Conservation (phyloP, 2,329 filamentous ascomycete species). For the Rasamsonia emersonii region DNA sequence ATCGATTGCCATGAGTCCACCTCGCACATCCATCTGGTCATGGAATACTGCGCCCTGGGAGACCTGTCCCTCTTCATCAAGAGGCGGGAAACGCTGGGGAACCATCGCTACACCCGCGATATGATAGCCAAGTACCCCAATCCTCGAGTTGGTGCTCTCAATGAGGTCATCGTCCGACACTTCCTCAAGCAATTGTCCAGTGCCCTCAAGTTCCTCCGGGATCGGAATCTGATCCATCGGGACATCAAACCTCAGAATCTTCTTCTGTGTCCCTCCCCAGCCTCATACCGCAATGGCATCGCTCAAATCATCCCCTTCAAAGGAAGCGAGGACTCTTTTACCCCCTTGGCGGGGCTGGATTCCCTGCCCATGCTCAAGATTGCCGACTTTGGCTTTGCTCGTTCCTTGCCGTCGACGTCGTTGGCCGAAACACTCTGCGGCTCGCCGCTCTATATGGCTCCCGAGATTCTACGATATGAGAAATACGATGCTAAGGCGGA, state of each 20-base stretch:
- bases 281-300: conserved; percentile 56
- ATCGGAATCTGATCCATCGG: conserved; percentile 82
- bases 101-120: conserved; percentile 73
- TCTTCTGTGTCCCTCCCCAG: conserved; percentile 71
- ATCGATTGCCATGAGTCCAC: conserved; percentile 86
- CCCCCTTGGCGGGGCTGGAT: conserved; percentile 68
- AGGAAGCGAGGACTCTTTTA: conserved; percentile 70
- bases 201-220: conserved; percentile 78
- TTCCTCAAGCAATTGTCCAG: conserved; percentile 93
- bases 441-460: conserved; percentile 96
- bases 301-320: conserved; percentile 62
- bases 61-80: conserved; percentile 95
- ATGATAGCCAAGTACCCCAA: conserved; percentile 93
- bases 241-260: conserved; percentile 98
- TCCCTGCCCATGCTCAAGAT: conserved; percentile 95
- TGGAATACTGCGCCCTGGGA: conserved; percentile 96
- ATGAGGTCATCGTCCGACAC: conserved; percentile 93
- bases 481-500: conserved; percentile 96
- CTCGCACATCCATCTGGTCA: conserved; percentile 88
- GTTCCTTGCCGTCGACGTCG: conserved; percentile 80
- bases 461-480: conserved; percentile 93
- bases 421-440: conserved; percentile 94
- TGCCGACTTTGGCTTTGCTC: conserved; percentile 96
- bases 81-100: conserved; percentile 72
- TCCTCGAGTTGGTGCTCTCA: conserved; percentile 69